These are phyloP conservation scores for Arthrinium puccinioides DNA, from an alignment of 2,329 filamentous ascomycete species.

Conservation along the genomic window DNA sequence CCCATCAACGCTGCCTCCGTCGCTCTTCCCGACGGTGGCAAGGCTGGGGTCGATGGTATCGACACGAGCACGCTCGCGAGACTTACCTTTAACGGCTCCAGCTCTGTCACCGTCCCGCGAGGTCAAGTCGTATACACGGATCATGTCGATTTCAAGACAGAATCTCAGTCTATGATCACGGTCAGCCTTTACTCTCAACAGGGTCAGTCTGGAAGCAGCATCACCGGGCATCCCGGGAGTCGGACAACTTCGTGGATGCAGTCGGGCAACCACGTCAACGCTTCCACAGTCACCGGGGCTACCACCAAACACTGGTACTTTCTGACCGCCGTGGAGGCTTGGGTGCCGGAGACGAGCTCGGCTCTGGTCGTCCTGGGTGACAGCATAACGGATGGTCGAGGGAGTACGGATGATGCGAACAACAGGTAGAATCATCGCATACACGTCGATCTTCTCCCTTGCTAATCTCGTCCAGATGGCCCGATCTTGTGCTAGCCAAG, in stretches of 20 bases:
- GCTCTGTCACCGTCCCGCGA: conserved; percentile 43
- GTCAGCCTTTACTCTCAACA: conserved; percentile 50
- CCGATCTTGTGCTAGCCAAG: conserved; percentile 45
- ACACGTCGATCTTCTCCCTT: background rate
- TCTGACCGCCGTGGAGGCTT: conserved; percentile 51
- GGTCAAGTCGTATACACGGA: conserved; percentile 55
- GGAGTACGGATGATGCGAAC: conserved; percentile 53
- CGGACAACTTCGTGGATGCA: conserved; percentile 55
- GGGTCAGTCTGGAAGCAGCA: conserved; percentile 48
- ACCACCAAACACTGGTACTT: conserved; percentile 47
- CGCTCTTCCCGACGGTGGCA: conserved; percentile 45
- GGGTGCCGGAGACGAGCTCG: conserved; percentile 32
- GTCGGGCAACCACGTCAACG: conserved; percentile 47
- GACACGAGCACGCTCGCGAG: conserved; percentile 41
- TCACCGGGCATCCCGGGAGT: conserved; percentile 60
- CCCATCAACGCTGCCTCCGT: conserved; percentile 53
- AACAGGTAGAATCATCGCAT: conserved; percentile 45
- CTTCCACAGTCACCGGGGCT: conserved; percentile 35
- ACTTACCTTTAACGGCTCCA: conserved; percentile 51
- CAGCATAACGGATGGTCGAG: conserved; percentile 60
- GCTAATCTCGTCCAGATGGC: conserved; percentile 34
- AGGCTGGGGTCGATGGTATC: conserved; percentile 45
- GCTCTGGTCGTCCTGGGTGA: conserved; percentile 53
- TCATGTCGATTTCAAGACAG: conserved; percentile 46
- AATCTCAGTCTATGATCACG: conserved; percentile 43